These are phyloP conservation scores for Sporothrix sp. DNA, from an alignment of 2,329 filamentous ascomycete genomes.

Conservation along the genomic window DNA sequence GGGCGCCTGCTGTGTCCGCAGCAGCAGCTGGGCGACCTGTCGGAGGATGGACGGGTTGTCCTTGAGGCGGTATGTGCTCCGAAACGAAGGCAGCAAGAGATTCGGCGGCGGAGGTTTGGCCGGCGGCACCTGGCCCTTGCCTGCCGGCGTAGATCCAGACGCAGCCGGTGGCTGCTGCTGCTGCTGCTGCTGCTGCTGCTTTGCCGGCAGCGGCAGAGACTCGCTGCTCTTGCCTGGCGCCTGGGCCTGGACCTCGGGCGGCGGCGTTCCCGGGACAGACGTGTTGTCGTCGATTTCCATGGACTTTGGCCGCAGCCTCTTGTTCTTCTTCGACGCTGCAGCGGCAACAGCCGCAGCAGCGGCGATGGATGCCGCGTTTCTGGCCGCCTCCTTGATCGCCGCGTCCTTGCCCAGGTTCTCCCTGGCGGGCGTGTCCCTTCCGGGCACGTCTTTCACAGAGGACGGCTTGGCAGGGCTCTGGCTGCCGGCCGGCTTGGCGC, in stretches of 20 bases:
- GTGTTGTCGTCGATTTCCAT: conserved; percentile 36
- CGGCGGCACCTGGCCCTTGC: conserved; percentile 13
- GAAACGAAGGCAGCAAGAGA: conserved; percentile 59
- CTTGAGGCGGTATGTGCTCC: conserved; percentile 56
- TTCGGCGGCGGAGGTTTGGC: conserved; percentile 43
- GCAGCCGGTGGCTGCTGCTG: background rate
- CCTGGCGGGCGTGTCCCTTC: conserved; percentile 11
- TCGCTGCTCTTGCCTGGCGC: background rate
- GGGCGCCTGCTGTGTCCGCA: conserved; percentile 44
- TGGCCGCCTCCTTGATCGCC: background rate
- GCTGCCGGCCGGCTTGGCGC: conserved; percentile 33
- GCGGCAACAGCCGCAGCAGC: conserved; percentile 11
- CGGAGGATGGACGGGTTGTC: conserved; percentile 62
- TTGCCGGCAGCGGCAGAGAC: background rate
- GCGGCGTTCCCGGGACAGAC: conserved; percentile 22
- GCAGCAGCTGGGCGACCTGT: conserved; percentile 49
- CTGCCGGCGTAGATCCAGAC: background rate
- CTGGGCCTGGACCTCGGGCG: background rate
- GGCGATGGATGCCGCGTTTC: background rate
- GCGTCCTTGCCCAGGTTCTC: background rate
- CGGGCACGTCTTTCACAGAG: conserved; percentile 25
- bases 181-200: background rate
- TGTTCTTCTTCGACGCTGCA: conserved; percentile 30
- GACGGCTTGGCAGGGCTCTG: conserved; percentile 27
- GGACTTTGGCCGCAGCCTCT: conserved; percentile 37